Conservation (phyloP, 257 asterid species). For the Catharanthus roseus region DNA sequence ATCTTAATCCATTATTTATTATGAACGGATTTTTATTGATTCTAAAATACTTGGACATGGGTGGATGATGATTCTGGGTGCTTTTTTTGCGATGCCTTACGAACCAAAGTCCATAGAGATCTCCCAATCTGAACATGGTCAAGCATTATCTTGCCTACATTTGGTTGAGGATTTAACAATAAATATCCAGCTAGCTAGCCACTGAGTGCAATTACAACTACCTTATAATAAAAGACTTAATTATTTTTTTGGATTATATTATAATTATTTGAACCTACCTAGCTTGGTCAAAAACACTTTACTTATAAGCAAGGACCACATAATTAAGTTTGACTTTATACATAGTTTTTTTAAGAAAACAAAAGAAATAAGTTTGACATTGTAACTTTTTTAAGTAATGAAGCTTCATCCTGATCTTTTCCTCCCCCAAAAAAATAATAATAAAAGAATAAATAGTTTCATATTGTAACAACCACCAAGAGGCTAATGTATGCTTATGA, state of each 20-base stretch:
- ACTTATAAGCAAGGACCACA: constrained; percentile 33
- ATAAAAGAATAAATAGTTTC: constrained; percentile 9
- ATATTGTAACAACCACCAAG: constrained; percentile 20
- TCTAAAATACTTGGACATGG: no score
- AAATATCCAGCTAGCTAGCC: neutral
- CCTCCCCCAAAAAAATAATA: no score
- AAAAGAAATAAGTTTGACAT: no score
- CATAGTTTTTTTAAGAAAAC: no score
- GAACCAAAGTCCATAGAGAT: no score
- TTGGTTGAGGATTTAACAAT: neutral
- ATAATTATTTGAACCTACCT: neutral
- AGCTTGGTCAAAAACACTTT: constrained; percentile 27
- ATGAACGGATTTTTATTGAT: no score
- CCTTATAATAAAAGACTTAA: no score
- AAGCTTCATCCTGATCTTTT: no score
- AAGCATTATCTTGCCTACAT: neutral
- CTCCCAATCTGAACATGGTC: neutral
- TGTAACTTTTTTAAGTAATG: constrained; percentile 20
- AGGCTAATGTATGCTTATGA: neutral
- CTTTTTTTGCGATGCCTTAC: no score
- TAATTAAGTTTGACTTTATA: no score
- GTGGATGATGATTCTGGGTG: no score
- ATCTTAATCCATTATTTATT: no score
- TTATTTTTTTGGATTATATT: neutral
- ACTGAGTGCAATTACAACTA: neutral